Percentiles rank a stretch among this genome's conserved stretches.
phyloP scores from a whole-genome alignment of 1,284 basidiomycete species.

The Taiwanofungus camphoratus region DNA sequence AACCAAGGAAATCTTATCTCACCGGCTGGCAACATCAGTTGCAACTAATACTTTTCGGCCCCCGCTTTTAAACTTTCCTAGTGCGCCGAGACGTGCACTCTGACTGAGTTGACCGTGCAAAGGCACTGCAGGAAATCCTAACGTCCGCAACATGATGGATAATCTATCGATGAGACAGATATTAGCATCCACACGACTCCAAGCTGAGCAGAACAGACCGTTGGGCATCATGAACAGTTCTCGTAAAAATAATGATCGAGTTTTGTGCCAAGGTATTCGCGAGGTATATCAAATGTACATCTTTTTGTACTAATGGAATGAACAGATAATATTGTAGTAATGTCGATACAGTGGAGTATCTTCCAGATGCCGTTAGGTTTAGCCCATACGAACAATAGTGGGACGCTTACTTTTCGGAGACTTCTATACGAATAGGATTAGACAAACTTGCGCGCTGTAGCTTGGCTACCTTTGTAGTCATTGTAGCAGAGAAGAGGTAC shows the following conservation, averaged over 20 bases:
- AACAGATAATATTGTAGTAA: slow-evolving; percentile 95
- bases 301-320: slow-evolving; percentile 90
- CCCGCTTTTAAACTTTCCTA: slow-evolving; percentile 95
- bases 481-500: slow-evolving; percentile 98
- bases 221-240: slow-evolving; percentile 93
- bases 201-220: slow-evolving; percentile 37
- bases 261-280: slow-evolving; percentile 88
- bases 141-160: slow-evolving; percentile 83
- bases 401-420: slow-evolving; percentile 77
- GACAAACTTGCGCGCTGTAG: slow-evolving; percentile 93
- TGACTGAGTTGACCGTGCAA: slow-evolving; percentile 95
- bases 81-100: slow-evolving; percentile 89
- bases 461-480: slow-evolving; percentile 99
- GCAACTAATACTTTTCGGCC: slow-evolving; percentile 91
- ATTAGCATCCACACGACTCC: not conserved
- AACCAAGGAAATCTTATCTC: slow-evolving; percentile 19
- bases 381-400: not conserved
- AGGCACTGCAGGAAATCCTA: slow-evolving; percentile 95
- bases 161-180: slow-evolving; percentile 41
- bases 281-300: slow-evolving; percentile 87
- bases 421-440: slow-evolving; percentile 94
- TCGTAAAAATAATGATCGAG: slow-evolving; percentile 94
- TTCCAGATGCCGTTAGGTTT: slow-evolving; percentile 29
- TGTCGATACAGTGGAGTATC: slow-evolving; percentile 96
- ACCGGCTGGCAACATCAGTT: slow-evolving; percentile 96